Evolutionary conservation across 495 filamentous ascomycete genomes (phyloP).

Genomic region (Aspergillus sclerotiicarbonarius): DNA sequence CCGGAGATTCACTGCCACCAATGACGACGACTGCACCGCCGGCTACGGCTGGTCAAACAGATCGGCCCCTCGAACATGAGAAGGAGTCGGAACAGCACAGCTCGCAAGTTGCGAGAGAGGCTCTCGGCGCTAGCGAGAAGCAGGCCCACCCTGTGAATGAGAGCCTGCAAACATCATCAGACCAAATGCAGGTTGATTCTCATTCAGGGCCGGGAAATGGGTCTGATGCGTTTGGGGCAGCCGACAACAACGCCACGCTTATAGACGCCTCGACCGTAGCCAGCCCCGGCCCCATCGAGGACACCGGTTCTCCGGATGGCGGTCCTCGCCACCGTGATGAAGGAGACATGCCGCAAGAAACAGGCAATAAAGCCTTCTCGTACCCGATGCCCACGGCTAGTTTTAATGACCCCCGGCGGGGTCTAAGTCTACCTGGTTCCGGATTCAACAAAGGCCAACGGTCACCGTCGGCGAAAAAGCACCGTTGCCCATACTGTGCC

Average conservation of each 20-base stretch:
- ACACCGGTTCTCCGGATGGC: slow-evolving; percentile 43
- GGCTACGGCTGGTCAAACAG: slow-evolving; percentile 20
- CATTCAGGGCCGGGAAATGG: slow-evolving; percentile 27
- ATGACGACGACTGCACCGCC: slow-evolving; percentile 32
- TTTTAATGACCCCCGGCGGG: slow-evolving; percentile 54
- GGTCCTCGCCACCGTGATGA: slow-evolving; percentile 36
- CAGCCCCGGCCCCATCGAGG: slow-evolving; percentile 48
- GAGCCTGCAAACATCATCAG: slow-evolving; percentile 32
- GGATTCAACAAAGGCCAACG: slow-evolving; percentile 60
- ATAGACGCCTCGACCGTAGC: slow-evolving; percentile 46
- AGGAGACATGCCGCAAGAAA: slow-evolving; percentile 41
- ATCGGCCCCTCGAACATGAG: slow-evolving; percentile 35
- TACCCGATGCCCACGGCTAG: slow-evolving; percentile 50
- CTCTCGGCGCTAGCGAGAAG: slow-evolving; percentile 44
- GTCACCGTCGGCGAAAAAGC: slow-evolving; percentile 80
- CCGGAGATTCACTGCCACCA: slow-evolving; percentile 29
- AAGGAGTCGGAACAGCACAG: slow-evolving; percentile 39
- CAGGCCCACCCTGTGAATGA: slow-evolving; percentile 28
- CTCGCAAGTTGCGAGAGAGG: slow-evolving; percentile 46
- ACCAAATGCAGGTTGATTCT: slow-evolving; percentile 48
- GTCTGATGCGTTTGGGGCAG: slow-evolving; percentile 33
- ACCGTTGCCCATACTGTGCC: slow-evolving; percentile 93
- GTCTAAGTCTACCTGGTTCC: slow-evolving; percentile 74
- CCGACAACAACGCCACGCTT: slow-evolving; percentile 32
- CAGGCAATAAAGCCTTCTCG: slow-evolving; percentile 51